Evolutionary conservation across 768 basidiomycete species (phyloP).

Genomic region (Rhodotorula taiwanensis): DNA sequence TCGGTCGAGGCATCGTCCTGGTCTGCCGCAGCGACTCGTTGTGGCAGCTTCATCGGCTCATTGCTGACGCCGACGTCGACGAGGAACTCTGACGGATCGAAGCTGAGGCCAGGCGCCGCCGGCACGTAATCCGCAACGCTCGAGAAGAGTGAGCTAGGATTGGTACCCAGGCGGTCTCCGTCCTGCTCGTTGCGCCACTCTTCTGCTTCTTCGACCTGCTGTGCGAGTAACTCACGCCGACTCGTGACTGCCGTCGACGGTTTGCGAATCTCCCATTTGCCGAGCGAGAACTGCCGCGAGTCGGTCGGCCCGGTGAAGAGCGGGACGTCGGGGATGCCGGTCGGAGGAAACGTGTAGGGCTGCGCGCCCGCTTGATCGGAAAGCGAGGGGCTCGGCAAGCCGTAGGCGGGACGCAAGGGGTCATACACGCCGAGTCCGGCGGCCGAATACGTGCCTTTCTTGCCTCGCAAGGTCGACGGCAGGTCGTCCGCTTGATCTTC

Average conservation of each 20-base stretch:
- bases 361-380: neutral
- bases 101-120: neutral
- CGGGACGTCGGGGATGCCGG: conserved; percentile 2
- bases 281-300: conserved; percentile 26
- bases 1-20: neutral
- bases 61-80: conserved; percentile 7
- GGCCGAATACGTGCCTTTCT: conserved; percentile 1
- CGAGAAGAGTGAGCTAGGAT: conserved; percentile 13
- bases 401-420: neutral
- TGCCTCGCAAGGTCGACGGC: neutral
- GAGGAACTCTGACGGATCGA: conserved; percentile 22
- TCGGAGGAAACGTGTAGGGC: neutral
- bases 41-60: no score
- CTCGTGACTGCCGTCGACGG: neutral
- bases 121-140: neutral
- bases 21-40: no score
- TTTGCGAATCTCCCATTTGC: conserved; percentile 27
- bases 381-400: no score
- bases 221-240: conserved; percentile 9
- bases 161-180: no score
- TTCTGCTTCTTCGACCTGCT: conserved; percentile 5
- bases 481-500: neutral
- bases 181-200: no score
- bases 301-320: conserved; percentile 21
- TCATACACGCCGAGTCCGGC: conserved; percentile 3